Evolutionary conservation across 495 filamentous ascomycete species (phyloP).

Genomic region (Clavariopsis aquatica): DNA sequence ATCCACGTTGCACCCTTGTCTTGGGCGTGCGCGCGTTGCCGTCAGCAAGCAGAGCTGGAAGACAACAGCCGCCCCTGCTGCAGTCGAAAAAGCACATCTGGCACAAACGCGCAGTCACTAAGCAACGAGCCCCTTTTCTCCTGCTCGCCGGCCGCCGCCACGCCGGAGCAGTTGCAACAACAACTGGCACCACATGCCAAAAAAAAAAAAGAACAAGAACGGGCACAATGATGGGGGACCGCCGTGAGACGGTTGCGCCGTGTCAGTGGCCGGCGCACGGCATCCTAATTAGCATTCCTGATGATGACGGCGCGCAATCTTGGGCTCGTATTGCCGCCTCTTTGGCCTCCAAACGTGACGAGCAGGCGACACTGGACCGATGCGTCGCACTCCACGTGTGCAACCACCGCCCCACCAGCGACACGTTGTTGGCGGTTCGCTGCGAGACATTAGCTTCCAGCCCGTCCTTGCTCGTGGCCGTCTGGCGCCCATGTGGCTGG

Average conservation of each 20-base stretch:
- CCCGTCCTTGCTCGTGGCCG: slow-evolving; percentile 14
- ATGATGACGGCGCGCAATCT: neutral
- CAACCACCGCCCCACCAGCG: slow-evolving; percentile 19
- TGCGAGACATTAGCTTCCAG: slow-evolving; percentile 33
- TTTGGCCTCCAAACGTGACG: neutral
- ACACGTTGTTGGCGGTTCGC: slow-evolving; percentile 31
- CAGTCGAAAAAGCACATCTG: neutral
- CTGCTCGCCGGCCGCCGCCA: neutral
- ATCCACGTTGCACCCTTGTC: slow-evolving; percentile 39
- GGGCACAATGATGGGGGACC: neutral
- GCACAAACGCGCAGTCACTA: neutral
- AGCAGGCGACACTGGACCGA: neutral
- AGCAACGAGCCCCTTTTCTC: slow-evolving; percentile 11
- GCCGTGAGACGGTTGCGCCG: neutral
- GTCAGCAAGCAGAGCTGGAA: slow-evolving; percentile 8
- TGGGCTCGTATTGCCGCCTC: neutral
- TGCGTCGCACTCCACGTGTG: slow-evolving; percentile 31
- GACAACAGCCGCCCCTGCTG: neutral
- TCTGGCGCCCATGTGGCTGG: slow-evolving; percentile 12
- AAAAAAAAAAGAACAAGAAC: neutral
- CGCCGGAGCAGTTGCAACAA: neutral
- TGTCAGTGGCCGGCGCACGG: neutral
- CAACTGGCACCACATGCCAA: too few species aligned
- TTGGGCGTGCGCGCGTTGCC: slow-evolving; percentile 10
- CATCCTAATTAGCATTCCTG: neutral